phyloP scores from a whole-genome alignment of 2,329 filamentous ascomycete genomes.

The Neofusicoccum parvum region DNA sequence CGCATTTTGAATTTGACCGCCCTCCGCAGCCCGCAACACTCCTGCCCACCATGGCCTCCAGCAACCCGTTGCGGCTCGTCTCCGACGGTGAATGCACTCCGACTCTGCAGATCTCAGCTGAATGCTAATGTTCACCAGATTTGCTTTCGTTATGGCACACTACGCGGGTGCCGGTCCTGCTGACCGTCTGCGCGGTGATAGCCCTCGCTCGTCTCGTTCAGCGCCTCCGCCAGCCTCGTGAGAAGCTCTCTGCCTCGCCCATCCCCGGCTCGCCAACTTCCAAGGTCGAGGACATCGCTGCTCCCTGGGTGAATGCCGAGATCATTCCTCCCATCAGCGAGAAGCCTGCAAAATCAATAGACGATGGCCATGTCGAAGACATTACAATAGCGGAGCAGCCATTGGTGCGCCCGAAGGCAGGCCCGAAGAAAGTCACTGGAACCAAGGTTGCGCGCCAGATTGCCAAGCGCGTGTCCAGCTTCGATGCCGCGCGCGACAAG shows the following conservation, averaged over 20 bases:
- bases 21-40: background rate
- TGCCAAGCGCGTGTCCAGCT: constrained; percentile 29
- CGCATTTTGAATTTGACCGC: constrained; percentile 20
- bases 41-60: constrained; percentile 6
- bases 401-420: constrained; percentile 32
- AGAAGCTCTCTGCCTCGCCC: constrained; percentile 35
- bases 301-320: constrained; percentile 40
- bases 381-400: constrained; percentile 26
- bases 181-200: constrained; percentile 34
- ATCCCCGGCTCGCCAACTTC: constrained; percentile 33
- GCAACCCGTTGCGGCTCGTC: background rate
- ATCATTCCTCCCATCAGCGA: constrained; percentile 29
- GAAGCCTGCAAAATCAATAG: constrained; percentile 20
- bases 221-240: constrained; percentile 30
- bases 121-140: constrained; percentile 28
- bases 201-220: constrained; percentile 33
- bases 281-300: constrained; percentile 33
- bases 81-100: background rate
- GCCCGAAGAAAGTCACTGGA: constrained; percentile 43
- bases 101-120: background rate
- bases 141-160: constrained; percentile 41
- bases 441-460: constrained; percentile 29
- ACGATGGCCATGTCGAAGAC: constrained; percentile 34
- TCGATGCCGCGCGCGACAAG: constrained; percentile 41
- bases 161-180: constrained; percentile 36